These are phyloP conservation scores for Venturia carpophila DNA, from an alignment of 2,329 filamentous ascomycete genomes.

Conservation along the genomic window DNA sequence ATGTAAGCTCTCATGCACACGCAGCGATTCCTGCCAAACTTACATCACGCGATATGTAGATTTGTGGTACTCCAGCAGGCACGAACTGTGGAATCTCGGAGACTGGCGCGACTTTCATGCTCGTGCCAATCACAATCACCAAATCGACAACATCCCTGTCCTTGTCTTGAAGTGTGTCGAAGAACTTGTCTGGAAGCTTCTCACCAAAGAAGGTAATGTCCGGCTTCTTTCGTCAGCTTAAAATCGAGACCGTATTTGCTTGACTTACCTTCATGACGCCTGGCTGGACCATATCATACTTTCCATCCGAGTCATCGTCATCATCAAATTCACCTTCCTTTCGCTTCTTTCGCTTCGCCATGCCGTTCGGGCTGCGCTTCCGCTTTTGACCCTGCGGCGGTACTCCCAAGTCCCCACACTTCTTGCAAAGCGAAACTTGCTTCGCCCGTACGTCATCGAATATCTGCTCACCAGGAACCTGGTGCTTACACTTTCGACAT, in stretches of 20 bases:
- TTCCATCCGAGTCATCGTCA: conserved; percentile 50
- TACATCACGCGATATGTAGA: conserved; percentile 76
- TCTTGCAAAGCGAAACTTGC: conserved; percentile 67
- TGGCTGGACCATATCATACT: conserved; percentile 57
- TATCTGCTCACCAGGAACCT: conserved; percentile 67
- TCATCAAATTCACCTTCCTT: conserved; percentile 46
- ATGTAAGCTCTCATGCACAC: conserved; percentile 19
- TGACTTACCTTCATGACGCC: conserved; percentile 66
- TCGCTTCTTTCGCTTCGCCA: conserved; percentile 39
- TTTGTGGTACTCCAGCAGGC: conserved; percentile 73
- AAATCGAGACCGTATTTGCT: not conserved
- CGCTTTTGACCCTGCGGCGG: conserved; percentile 43
- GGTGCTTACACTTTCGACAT: conserved; percentile 72
- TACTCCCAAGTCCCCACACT: conserved; percentile 52
- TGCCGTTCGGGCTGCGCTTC: conserved; percentile 44
- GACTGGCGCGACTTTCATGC: conserved; percentile 90
- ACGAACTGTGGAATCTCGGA: conserved; percentile 81
- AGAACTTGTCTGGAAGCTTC: conserved; percentile 75
- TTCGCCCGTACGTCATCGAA: conserved; percentile 72
- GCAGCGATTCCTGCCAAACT: conserved; percentile 23
- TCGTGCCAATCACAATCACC: conserved; percentile 92
- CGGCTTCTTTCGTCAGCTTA: conserved; percentile 45
- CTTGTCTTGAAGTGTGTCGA: conserved; percentile 67
- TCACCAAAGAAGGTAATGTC: conserved; percentile 99
- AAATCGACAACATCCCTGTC: conserved; percentile 78